Percentiles rank a stretch among this genome's conserved stretches.
These are phyloP conservation scores for Aphanomyces astaci DNA, from an alignment of 352 stramenopile genomes.

Conservation along the genomic window DNA sequence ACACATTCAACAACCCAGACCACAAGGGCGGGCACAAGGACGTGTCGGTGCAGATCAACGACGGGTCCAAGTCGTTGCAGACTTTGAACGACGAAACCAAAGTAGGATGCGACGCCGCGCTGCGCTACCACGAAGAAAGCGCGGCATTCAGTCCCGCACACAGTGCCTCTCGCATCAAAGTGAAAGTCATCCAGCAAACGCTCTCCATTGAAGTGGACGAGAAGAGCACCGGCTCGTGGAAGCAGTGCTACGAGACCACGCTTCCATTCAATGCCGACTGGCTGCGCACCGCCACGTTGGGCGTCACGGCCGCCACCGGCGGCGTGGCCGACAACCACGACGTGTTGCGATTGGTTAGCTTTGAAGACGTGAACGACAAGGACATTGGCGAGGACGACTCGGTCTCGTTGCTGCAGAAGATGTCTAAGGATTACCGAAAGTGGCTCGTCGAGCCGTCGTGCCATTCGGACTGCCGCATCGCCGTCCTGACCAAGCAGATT, in stretches of 20 bases:
- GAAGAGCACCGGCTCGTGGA: slow-evolving; percentile 45
- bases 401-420: slow-evolving; percentile 61
- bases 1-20: slow-evolving; percentile 81
- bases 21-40: slow-evolving; percentile 80
- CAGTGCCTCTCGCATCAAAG: slow-evolving; percentile 70
- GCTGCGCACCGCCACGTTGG: slow-evolving; percentile 49
- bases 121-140: slow-evolving; percentile 75
- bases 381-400: slow-evolving; percentile 42
- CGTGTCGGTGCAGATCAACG: slow-evolving; percentile 72
- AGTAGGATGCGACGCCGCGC: slow-evolving; percentile 59
- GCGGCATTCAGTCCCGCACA: slow-evolving; percentile 69
- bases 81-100: slow-evolving; percentile 58
- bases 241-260: slow-evolving; percentile 49
- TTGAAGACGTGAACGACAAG: slow-evolving; percentile 45
- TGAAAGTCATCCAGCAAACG: slow-evolving; percentile 54
- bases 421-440: slow-evolving; percentile 81
- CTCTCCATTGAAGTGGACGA: slow-evolving; percentile 68
- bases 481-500: slow-evolving; percentile 69
- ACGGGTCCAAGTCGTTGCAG: slow-evolving; percentile 61
- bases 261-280: slow-evolving; percentile 61
- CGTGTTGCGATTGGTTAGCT: slow-evolving; percentile 27
- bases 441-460: slow-evolving; percentile 75
- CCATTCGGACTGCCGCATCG: slow-evolving; percentile 63
- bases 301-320: slow-evolving; percentile 71
- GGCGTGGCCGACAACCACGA: slow-evolving; percentile 80